Evolutionary conservation across 2,329 filamentous ascomycete species (phyloP).

Genomic region (Monosporascus cannonballus): DNA sequence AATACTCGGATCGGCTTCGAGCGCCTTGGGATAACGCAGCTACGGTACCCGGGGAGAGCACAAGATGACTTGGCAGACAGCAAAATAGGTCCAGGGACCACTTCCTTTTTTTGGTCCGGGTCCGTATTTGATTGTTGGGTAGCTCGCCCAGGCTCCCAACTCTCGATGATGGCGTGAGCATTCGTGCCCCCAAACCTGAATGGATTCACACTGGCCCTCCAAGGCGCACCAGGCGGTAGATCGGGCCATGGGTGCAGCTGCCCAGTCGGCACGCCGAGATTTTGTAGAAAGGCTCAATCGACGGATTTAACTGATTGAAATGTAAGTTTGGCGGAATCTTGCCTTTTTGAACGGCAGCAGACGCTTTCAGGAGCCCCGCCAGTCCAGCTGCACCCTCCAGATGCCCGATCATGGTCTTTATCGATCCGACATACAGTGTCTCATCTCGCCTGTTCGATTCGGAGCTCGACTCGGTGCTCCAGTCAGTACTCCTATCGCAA

Average conservation of each 20-base stretch:
- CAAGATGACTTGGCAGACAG: not conserved
- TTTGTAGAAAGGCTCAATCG: conserved; percentile 1
- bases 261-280: not conserved
- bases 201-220: conserved; percentile 4
- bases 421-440: conserved; percentile 3
- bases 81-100: not conserved
- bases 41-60: too few species aligned
- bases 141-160: not conserved
- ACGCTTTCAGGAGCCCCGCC: conserved; percentile 8
- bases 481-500: too few species aligned
- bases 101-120: too few species aligned
- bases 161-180: conserved; percentile 11
- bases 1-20: too few species aligned
- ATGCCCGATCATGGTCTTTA: conserved; percentile 11
- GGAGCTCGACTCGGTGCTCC: too few species aligned
- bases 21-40: too few species aligned
- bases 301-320: conserved; percentile 3
- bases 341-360: not conserved
- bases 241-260: not conserved
- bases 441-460: too few species aligned
- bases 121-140: too few species aligned
- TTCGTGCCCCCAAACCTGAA: conserved; percentile 12
- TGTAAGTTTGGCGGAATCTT: conserved; percentile 8
- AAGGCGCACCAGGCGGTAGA: not conserved
- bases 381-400: conserved; percentile 6